Percentiles rank a stretch among this genome's conserved stretches.
Evolutionary conservation across 352 stramenopile genomes (phyloP).

Genomic region (Pythium phragmiticola): DNA sequence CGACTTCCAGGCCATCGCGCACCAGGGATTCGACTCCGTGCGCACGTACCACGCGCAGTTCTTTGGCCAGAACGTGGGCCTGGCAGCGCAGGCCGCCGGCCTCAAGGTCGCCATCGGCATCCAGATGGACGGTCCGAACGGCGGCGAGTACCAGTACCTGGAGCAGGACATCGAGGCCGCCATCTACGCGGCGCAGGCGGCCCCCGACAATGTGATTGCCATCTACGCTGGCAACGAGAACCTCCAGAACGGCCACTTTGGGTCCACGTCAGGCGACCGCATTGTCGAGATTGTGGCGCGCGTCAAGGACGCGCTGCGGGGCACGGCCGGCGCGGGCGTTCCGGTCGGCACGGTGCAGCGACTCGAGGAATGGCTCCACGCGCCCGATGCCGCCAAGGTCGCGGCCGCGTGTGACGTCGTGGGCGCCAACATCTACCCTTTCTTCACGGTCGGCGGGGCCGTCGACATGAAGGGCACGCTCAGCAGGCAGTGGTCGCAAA

Average conservation of each 20-base stretch:
- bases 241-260: constrained; percentile 53
- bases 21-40: constrained; percentile 53
- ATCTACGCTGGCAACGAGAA: constrained; percentile 81
- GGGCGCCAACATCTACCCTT: constrained; percentile 42
- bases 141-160: constrained; percentile 22
- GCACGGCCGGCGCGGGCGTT: constrained; percentile 36
- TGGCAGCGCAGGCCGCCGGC: constrained; percentile 35
- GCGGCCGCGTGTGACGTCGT: constrained; percentile 37
- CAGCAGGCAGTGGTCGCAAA: constrained; percentile 21
- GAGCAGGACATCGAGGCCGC: constrained; percentile 66
- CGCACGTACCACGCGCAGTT: constrained; percentile 73
- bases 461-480: constrained; percentile 26
- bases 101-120: constrained; percentile 65
- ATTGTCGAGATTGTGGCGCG: constrained; percentile 53
- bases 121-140: constrained; percentile 32
- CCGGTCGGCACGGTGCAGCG: constrained; percentile 58
- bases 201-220: constrained; percentile 40
- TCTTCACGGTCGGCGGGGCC: constrained; percentile 26
- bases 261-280: constrained; percentile 34
- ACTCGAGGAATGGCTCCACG: constrained; percentile 37
- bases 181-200: constrained; percentile 40
- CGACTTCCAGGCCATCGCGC: constrained; percentile 24
- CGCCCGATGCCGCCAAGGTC: constrained; percentile 28
- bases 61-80: constrained; percentile 46
- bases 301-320: constrained; percentile 42